phyloP scores from a whole-genome alignment of 805 yeast species.

The Maudiozyma saulgeensis region DNA sequence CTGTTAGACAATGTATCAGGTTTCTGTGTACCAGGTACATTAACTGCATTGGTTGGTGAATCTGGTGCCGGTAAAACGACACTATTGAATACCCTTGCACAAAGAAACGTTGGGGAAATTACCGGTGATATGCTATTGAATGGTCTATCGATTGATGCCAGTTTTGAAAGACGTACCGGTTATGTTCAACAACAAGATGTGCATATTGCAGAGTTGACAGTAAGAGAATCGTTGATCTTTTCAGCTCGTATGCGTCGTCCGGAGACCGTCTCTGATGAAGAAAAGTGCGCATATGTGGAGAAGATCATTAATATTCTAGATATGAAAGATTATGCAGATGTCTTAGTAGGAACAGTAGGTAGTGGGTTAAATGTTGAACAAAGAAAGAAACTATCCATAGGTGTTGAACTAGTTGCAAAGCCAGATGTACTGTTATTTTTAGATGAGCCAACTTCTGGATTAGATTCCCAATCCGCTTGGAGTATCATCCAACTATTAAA shows the following conservation, averaged over 20 bases:
- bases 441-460: conserved; percentile 45
- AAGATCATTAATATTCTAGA: conserved; percentile 46
- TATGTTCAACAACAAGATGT: conserved; percentile 69
- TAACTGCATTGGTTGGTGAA: conserved; percentile 66
- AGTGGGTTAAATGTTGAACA: conserved; percentile 37
- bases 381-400: conserved; percentile 36
- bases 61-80: conserved; percentile 76
- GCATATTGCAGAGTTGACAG: conserved; percentile 52
- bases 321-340: conserved; percentile 46
- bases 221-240: conserved; percentile 56
- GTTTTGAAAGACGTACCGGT: conserved; percentile 51
- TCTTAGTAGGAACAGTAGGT: conserved; percentile 38
- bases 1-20: conserved; percentile 57
- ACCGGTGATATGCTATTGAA: conserved; percentile 53
- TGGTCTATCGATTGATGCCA: conserved; percentile 42
- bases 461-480: conserved; percentile 44
- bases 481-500: conserved; percentile 38
- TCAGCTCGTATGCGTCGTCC: conserved; percentile 60
- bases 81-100: conserved; percentile 53
- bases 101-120: conserved; percentile 56
- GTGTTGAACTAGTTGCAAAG: conserved; percentile 39
- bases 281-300: conserved; percentile 56
- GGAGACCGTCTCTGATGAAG: conserved; percentile 35
- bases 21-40: conserved; percentile 66
- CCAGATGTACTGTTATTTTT: conserved; percentile 38